Base-by-base conservation (phyloP, 495 filamentous ascomycete species). In the Annulohypoxylon nitens region DNA sequence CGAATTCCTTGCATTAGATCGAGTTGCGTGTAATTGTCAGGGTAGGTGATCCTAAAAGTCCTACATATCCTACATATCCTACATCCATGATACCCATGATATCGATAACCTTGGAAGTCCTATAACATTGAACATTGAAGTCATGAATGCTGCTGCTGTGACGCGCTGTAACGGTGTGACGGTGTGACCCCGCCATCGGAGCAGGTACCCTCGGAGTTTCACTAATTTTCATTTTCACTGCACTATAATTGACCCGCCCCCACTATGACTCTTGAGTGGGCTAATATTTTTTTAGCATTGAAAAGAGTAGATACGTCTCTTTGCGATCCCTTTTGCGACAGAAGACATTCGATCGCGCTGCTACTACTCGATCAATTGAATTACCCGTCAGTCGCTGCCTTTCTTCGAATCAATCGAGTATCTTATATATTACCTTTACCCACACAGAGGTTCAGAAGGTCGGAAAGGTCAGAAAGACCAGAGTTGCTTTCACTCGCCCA, bases 271-370 rank as follows among this genome's bases (percentile, higher is more conserved):
- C 61, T 68, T 53, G 23, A 16, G 51, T 60, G 53, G 61, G 61
- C 65, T 73, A 58, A 73, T 65, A 55, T 55, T 61, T 73, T 73
- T 65, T 23, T 60, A 69, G 65, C 64, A 55, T 45, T 55, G 45
- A 37, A 41, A 47, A 66, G 57, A 30, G 14, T 45, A 57, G 60
- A 64, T 68, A 59, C 36, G 36, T 58, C 26, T 53, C 53, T 64
- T 65, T 61, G 64, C 59, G 41, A 69, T 47, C 37, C 12, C 33
- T 37, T 57, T 64, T 53, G 65, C 61, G 47, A 70, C 58, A 53
- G 55, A 47, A 71, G 33, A 54, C 23, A 63, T 60, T 41, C 18
- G 45, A 67, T 43, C 26, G 9, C n/a, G n/a, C 47, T 54, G 39
- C 60, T 8, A 39, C 51, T n/a, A 55, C 4, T 34, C 30, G n/a